Percentiles rank a stretch among this genome's conserved stretches.
Evolutionary conservation across 2,329 filamentous ascomycete species (phyloP).

Genomic region (Colletotrichum sp.): DNA sequence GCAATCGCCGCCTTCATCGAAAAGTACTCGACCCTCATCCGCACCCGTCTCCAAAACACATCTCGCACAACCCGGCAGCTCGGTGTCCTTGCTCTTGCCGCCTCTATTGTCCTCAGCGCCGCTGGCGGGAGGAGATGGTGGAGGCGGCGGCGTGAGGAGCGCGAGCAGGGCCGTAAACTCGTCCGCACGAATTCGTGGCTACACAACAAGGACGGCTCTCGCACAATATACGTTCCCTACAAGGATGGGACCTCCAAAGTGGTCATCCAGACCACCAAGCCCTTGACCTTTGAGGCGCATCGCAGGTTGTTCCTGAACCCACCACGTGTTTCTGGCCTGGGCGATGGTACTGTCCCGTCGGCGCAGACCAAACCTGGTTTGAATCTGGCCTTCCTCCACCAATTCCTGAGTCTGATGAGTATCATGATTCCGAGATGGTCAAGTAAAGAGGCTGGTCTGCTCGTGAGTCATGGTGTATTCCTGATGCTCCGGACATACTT

Average conservation of each 20-base stretch:
- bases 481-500: conserved; percentile 92
- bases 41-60: conserved; percentile 63
- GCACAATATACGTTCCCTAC: conserved; percentile 95
- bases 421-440: conserved; percentile 97
- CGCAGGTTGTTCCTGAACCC: conserved; percentile 91
- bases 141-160: conserved; percentile 75
- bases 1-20: conserved; percentile 69
- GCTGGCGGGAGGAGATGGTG: conserved; percentile 84
- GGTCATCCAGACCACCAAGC: conserved; percentile 87
- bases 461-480: conserved; percentile 89
- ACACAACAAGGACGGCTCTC: conserved; percentile 90
- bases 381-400: conserved; percentile 94
- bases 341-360: conserved; percentile 79
- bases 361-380: conserved; percentile 91
- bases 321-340: conserved; percentile 79
- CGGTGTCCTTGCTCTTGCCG: conserved; percentile 75
- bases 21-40: conserved; percentile 61
- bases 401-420: conserved; percentile 93
- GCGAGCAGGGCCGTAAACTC: conserved; percentile 81
- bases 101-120: conserved; percentile 79
- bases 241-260: conserved; percentile 89
- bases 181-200: conserved; percentile 92
- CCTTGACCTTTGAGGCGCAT: conserved; percentile 95
- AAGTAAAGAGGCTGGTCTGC: conserved; percentile 91
- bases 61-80: conserved; percentile 76